Evolutionary conservation across 2,329 filamentous ascomycete genomes (phyloP), one percentile per base, ranked within the genome.

Genomic region (Dryadomyces sulphureus): DNA sequence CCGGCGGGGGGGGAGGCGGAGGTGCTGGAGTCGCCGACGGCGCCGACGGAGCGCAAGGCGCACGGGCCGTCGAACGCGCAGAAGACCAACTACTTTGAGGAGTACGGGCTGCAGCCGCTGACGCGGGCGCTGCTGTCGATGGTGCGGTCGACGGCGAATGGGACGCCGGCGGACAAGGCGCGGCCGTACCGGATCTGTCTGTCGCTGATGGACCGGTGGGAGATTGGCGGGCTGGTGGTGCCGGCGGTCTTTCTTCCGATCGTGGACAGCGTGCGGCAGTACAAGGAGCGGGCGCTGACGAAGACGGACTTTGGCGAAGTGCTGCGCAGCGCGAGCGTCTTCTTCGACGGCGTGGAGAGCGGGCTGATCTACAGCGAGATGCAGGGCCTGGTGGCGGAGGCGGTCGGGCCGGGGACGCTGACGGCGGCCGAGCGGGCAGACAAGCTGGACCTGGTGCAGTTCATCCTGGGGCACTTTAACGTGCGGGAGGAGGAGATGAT

Each of bases 121-220:
- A 82, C 81, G 5, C 73, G 72, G 38, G 84, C 87, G 19, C 68
- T 96, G 11, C 66, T 93, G 16, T 73, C 76, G 41, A 84, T 94
- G 79, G 81, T 96, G 50, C 72, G 74, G 41, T 65, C 70, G 17
- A 65, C 11, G 8, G 12, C 34, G 8, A 17, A 20, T 12, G 40
- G 34, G 3, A 42, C 41, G 67, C 73, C 83, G 1, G 62, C 73
- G 0, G 86, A 93, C 56, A 74, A 80, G 59, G 86, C 88, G 19
- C 79, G 80, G 35, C 90, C 92, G 0, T 95, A 94, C 58, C 80
- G 89, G 47, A 86, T 96, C 51, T 93, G 88, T 56, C 72, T 96
- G 2, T 95, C 93, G 16, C 69, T 98, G 45, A 96, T 98, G 92
- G 92, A 98, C 63, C 80, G 89, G 48, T 96, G 88, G 89, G 92